Conservation (phyloP, 495 filamentous ascomycete genomes). For the Neurospora pannonica region DNA sequence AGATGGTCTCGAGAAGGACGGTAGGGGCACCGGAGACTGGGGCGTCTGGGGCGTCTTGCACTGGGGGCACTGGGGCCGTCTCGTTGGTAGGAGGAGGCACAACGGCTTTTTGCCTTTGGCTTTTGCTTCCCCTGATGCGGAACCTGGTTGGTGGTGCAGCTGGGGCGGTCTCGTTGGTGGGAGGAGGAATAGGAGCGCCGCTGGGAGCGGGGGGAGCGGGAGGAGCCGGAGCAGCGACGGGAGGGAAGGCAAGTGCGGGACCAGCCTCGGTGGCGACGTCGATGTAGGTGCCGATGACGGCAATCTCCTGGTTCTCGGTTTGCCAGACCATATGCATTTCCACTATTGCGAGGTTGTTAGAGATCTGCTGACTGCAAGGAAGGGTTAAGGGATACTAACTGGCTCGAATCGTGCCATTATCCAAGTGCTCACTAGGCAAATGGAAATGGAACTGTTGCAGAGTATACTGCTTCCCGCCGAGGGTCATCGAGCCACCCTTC, state of each 20-base stretch:
- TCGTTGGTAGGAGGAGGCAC: not conserved
- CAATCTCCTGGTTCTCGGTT: constrained; percentile 31
- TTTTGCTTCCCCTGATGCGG: not conserved
- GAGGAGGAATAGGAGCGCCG: not conserved
- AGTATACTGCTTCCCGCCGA: constrained; percentile 37
- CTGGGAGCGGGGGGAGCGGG: constrained; percentile 13
- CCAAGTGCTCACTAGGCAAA: constrained; percentile 59
- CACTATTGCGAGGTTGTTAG: constrained; percentile 31
- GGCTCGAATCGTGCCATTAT: constrained; percentile 31
- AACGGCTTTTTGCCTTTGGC: not conserved
- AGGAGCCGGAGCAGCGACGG: not conserved
- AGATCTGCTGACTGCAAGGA: not conserved
- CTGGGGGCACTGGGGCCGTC: not conserved
- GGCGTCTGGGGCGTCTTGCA: constrained; percentile 7
- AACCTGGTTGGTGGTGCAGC: not conserved
- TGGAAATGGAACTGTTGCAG: constrained; percentile 65
- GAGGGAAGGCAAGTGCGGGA: constrained; percentile 6
- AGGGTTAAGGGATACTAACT: constrained; percentile 19
- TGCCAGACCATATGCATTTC: constrained; percentile 61
- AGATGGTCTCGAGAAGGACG: constrained; percentile 45
- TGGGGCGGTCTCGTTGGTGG: not conserved
- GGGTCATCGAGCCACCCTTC: constrained; percentile 29
- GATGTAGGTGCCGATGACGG: constrained; percentile 53
- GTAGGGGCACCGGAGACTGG: constrained; percentile 21
- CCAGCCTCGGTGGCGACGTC: constrained; percentile 37